phyloP scores from a whole-genome alignment of 2,329 filamentous ascomycete species.

The Neonectria faginata region DNA sequence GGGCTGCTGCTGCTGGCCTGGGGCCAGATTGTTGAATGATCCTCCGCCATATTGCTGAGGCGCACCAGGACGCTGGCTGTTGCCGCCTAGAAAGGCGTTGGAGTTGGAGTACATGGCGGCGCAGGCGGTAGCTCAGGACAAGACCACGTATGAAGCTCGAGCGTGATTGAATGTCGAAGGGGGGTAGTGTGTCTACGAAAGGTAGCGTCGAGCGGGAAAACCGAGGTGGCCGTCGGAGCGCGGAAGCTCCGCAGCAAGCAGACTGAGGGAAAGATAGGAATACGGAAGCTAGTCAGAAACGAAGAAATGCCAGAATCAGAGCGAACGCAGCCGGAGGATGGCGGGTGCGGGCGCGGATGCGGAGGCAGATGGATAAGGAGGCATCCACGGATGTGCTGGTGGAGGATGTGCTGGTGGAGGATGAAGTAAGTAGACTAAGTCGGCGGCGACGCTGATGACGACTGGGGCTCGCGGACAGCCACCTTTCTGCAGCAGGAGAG shows the following conservation, averaged over 20 bases:
- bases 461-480: conserved; percentile 5
- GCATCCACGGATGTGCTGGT: conserved; percentile 24
- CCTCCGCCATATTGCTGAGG: conserved; percentile 61
- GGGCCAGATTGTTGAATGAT: conserved; percentile 58
- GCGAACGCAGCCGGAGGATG: conserved; percentile 8
- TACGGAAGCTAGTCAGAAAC: not conserved
- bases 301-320: conserved; percentile 12
- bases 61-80: conserved; percentile 76
- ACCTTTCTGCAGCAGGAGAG: conserved; percentile 1
- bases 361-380: conserved; percentile 20
- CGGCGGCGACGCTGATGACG: conserved; percentile 19
- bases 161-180: conserved; percentile 21
- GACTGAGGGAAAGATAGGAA: conserved; percentile 18
- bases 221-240: conserved; percentile 37
- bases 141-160: conserved; percentile 35
- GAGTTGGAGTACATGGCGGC: conserved; percentile 87
- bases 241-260: conserved; percentile 41
- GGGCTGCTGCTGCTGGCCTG: conserved; percentile 60
- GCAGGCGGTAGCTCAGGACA: conserved; percentile 20
- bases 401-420: conserved; percentile 24
- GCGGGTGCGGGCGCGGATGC: conserved; percentile 4
- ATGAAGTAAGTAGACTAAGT: not conserved
- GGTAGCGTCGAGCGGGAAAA: conserved; percentile 1
- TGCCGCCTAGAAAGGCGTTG: conserved; percentile 85
- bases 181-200: conserved; percentile 1